These are phyloP conservation scores for Rhodotorula sp. DNA, from an alignment of 1,284 basidiomycete species.

Conservation along the genomic window DNA sequence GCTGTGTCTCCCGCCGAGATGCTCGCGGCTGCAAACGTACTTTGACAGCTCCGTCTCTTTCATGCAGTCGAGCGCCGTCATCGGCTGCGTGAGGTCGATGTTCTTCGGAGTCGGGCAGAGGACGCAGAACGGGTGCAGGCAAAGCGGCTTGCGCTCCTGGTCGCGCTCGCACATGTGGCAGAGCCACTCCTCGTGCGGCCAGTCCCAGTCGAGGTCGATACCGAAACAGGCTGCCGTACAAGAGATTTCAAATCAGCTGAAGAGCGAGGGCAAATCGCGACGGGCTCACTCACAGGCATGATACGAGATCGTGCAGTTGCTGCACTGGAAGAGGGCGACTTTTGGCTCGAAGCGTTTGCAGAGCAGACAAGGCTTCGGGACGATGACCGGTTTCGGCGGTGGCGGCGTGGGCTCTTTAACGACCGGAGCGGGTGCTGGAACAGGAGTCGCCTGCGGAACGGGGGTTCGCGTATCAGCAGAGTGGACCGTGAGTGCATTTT, in stretches of 20 bases:
- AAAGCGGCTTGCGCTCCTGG: conserved; percentile 9
- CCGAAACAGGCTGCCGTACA: conserved; percentile 40
- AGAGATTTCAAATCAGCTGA: neutral
- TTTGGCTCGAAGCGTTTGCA: conserved; percentile 44
- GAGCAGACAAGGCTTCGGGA: conserved; percentile 37
- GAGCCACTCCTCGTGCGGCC: conserved; percentile 34
- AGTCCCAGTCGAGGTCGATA: conserved; percentile 27
- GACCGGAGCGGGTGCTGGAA: neutral
- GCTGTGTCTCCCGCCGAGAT: neutral
- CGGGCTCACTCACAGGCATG: conserved; percentile 30
- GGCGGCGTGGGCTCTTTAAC: conserved; percentile 27
- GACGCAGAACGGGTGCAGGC: conserved; percentile 49
- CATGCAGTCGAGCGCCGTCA: conserved; percentile 66
- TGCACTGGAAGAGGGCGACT: conserved; percentile 36
- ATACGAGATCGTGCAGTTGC: conserved; percentile 37
- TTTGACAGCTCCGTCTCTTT: conserved; percentile 80
- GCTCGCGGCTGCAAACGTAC: conserved; percentile 15
- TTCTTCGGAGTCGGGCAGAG: conserved; percentile 52
- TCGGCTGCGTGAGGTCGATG: conserved; percentile 56
- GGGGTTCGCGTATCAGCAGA: neutral
- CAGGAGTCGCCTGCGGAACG: neutral
- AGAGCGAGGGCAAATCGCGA: neutral
- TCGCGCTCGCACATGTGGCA: conserved; percentile 42
- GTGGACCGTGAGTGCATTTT: neutral
- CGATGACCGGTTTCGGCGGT: conserved; percentile 27